Evolutionary conservation across 73 alveolate species (phyloP), one percentile per base, ranked within the genome.

Genomic region (Stentor coeruleus): DNA sequence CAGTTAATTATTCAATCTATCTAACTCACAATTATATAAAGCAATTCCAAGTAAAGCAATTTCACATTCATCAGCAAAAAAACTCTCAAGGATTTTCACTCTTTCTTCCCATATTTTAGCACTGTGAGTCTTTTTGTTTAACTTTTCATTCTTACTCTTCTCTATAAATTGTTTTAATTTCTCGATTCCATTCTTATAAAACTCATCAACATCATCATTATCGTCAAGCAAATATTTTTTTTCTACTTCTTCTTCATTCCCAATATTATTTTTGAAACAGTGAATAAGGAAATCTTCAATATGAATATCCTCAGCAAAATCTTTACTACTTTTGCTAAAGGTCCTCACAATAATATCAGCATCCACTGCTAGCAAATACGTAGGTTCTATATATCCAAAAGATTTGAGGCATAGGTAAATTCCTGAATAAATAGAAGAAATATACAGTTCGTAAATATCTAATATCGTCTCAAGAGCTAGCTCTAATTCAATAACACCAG

Each of bases 401-500:
- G 66, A 6, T 49, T 49, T 49, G 20, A 66, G 37, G 2, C 40
- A 20, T 1, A 20, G 36, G 39, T 20, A 11, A 2, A 66, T 40
- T 20, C 79, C 79, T 66, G n/a, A 20, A 14, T 26, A 26, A 66
- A 31, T 31, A 20, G 49, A 14, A 28, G 14, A 11, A 28, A 20
- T 26, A 66, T 26, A 66, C 14, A 28, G 26, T 66, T 66, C 79
- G 33, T 66, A 66, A 26, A 15, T 66, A 15, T 66, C 79, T 26
- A 66, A 14, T 28, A 66, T 33, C 20, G 33, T 20, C 2, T 66
- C 37, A 20, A 66, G 37, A 66, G 33, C 79, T 28, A 33, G 36
- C 39, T 66, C 79, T 11, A 31, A 26, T 66, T 66, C 79, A 66
- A 66, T 33, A 1, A 66, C n/a, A 11, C 79, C 79, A 20, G n/a